Base-by-base conservation (phyloP, 2,329 filamentous ascomycete genomes). In the Cryphonectria nitschkei region DNA sequence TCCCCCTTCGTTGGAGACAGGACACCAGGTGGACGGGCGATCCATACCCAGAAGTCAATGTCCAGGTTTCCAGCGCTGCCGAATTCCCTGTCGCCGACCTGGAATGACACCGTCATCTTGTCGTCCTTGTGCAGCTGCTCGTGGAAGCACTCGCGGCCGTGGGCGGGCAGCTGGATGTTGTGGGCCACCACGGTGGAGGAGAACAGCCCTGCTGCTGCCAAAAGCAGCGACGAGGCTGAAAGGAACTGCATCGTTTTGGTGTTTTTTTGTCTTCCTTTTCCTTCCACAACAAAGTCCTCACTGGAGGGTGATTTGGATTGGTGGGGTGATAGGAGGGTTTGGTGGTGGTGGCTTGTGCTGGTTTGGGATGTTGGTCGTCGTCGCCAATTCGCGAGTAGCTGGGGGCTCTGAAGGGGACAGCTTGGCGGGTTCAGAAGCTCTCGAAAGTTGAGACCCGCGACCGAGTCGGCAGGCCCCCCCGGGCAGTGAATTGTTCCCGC, bases 91-190 rank as follows among this genome's bases (percentile, higher is more conserved):
- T 99, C 96, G 79, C 96, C 96, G 71, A 98, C 95, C 85, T 98
- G 96, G 87, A 97, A 99, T 41, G 95, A 97, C 72, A 99, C 95
- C 11, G 94, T 98, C 96, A 99, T 99, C 83, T 92, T 93, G 85
- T 99, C 96, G 82, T 97, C 96, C 81, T 88, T 89, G 85, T 97
- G 95, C 72, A 99, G 90, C 77, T 86, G 83, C 85, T 99, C 96
- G 86, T 97, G 93, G 88, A 98, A 99, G 86, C 96, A 99, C 86
- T 99, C 96, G 83, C 94, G 90, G 79, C 94, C 93, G 84, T 99
- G 94, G 76, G 95, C 92, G 74, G 92, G 92, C 78, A 99, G 90
- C 81, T 96, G 93, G 83, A 99, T 98, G 86, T 97, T 98, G 89
- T 99, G 96, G 77, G 93, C 94, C 75, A 89, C 81, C 73, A 88